Evolutionary conservation across 306 rosid genomes (phyloP).

Genomic region (Rosa chinensis): DNA sequence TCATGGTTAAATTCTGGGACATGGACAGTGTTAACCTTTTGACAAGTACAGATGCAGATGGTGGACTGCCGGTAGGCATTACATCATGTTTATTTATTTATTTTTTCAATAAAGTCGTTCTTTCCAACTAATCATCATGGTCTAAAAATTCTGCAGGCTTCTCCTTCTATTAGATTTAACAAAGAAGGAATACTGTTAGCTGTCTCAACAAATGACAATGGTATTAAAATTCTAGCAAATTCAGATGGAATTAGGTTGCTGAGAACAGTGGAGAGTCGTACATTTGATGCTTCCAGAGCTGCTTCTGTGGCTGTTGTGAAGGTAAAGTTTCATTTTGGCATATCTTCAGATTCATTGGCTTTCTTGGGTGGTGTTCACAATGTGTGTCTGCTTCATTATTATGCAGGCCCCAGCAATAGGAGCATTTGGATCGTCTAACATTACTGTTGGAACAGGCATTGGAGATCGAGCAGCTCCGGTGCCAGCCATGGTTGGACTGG

Average conservation of each 20-base stretch:
- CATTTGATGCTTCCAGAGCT: slow-evolving; percentile 89
- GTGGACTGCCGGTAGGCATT: slow-evolving; percentile 76
- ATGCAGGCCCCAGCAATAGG: slow-evolving; percentile 63
- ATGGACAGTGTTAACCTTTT: slow-evolving; percentile 72
- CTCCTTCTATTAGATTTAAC: slow-evolving; percentile 93
- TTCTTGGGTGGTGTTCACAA: background rate
- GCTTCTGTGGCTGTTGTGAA: slow-evolving; percentile 84
- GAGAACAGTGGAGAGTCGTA: slow-evolving; percentile 73
- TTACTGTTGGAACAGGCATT: slow-evolving; percentile 73
- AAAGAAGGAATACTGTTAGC: slow-evolving; percentile 92
- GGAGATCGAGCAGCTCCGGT: slow-evolving; percentile 81
- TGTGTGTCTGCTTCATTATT: slow-evolving; percentile 25
- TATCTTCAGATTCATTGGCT: slow-evolving; percentile 9
- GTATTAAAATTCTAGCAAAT: slow-evolving; percentile 87
- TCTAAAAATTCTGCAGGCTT: slow-evolving; percentile 61
- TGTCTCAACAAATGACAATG: slow-evolving; percentile 81
- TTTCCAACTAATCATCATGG: slow-evolving; percentile 33
- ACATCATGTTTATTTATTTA: background rate
- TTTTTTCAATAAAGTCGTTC: slow-evolving; percentile 12
- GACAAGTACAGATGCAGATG: slow-evolving; percentile 75
- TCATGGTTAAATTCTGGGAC: slow-evolving; percentile 88
- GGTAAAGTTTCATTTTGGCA: slow-evolving; percentile 45
- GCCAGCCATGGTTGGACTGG: slow-evolving; percentile 77
- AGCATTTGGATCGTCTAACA: slow-evolving; percentile 65
- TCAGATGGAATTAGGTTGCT: slow-evolving; percentile 86